Conservation (phyloP, 2,329 filamentous ascomycete genomes). For the Microsporum canis region DNA sequence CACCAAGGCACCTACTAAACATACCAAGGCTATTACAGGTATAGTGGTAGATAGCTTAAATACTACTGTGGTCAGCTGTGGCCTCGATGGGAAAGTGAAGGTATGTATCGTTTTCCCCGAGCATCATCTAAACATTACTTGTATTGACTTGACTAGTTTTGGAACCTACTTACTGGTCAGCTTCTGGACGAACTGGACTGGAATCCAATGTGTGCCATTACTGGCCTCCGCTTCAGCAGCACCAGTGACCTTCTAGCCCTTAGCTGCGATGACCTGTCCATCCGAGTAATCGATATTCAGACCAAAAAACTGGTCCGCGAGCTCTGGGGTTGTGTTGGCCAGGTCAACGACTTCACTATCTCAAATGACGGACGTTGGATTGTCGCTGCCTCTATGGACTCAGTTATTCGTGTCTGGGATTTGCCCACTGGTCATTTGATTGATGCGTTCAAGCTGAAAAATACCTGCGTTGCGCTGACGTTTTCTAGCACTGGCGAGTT, state of each 20-base stretch:
- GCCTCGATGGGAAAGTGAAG: slow-evolving; percentile 83
- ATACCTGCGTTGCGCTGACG: slow-evolving; percentile 68
- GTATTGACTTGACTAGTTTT: slow-evolving; percentile 48
- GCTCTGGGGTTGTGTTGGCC: slow-evolving; percentile 66
- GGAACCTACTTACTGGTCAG: slow-evolving; percentile 80
- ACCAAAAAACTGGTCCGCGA: slow-evolving; percentile 87
- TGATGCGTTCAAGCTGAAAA: slow-evolving; percentile 72
- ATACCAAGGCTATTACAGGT: slow-evolving; percentile 73
- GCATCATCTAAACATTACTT: neutral
- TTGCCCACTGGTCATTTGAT: slow-evolving; percentile 90
- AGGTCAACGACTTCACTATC: slow-evolving; percentile 74
- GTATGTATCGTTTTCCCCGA: slow-evolving; percentile 20
- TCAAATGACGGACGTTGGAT: slow-evolving; percentile 92
- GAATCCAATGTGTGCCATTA: slow-evolving; percentile 65
- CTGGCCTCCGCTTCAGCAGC: slow-evolving; percentile 66
- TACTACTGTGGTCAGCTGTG: slow-evolving; percentile 71
- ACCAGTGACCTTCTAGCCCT: slow-evolving; percentile 78
- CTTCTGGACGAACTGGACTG: slow-evolving; percentile 74
- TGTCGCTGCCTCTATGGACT: slow-evolving; percentile 72
- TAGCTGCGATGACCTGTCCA: slow-evolving; percentile 75
- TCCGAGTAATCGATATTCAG: slow-evolving; percentile 80
- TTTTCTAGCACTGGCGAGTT: slow-evolving; percentile 89
- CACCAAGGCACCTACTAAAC: slow-evolving; percentile 52
- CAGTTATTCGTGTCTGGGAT: slow-evolving; percentile 80
- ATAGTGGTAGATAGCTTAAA: slow-evolving; percentile 84